Percentiles rank a stretch among this genome's conserved stretches.
Evolutionary conservation across 2,329 filamentous ascomycete species (phyloP).

Genomic region (Cadophora sp.): DNA sequence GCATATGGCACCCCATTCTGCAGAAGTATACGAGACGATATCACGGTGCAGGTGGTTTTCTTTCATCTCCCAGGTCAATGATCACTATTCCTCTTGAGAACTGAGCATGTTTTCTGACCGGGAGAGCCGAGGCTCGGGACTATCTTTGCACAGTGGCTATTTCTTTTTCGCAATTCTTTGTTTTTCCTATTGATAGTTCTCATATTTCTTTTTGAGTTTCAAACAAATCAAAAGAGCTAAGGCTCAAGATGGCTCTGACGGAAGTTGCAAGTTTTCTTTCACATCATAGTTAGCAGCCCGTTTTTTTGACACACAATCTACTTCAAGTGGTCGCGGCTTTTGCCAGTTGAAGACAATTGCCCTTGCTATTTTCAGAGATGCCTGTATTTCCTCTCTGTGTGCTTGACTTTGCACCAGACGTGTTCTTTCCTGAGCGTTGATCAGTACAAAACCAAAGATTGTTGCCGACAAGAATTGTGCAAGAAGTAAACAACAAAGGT

Average conservation of each 20-base stretch:
- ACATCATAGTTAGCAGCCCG: not conserved
- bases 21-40: slow-evolving; percentile 14
- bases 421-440: too few species aligned
- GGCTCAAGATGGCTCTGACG: not conserved
- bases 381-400: too few species aligned
- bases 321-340: not conserved
- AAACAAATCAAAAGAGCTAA: not conserved
- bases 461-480: not conserved
- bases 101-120: not conserved
- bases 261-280: not conserved
- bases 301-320: not conserved
- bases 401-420: too few species aligned
- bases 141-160: not conserved
- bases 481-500: not conserved
- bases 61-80: slow-evolving; percentile 5
- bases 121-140: not conserved
- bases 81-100: not conserved
- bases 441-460: too few species aligned
- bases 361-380: not conserved
- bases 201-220: not conserved
- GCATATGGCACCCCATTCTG: slow-evolving; percentile 10
- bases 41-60: slow-evolving; percentile 18
- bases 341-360: not conserved
- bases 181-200: too few species aligned
- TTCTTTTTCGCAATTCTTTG: not conserved